Percentiles rank a stretch among this genome's conserved stretches.
Conservation (phyloP, 2,329 filamentous ascomycete genomes). For the Massarina eburnea region DNA sequence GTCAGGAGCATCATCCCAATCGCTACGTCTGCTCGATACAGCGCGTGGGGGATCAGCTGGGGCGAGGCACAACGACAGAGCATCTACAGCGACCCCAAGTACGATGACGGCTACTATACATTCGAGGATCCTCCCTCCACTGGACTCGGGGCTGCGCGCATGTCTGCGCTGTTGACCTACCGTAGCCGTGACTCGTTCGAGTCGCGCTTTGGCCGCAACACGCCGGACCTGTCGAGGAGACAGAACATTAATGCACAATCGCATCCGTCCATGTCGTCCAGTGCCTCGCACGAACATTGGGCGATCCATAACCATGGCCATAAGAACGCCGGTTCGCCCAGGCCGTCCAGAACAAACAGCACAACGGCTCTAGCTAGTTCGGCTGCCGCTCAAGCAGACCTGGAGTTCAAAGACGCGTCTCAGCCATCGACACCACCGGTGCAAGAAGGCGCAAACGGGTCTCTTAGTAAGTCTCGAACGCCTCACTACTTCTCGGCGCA, state of each 20-base stretch:
- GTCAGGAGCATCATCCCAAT: slow-evolving; percentile 80
- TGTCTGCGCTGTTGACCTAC: slow-evolving; percentile 95
- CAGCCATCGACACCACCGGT: slow-evolving; percentile 30
- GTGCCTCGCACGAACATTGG: slow-evolving; percentile 49
- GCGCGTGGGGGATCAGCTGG: slow-evolving; percentile 90
- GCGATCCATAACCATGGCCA: slow-evolving; percentile 57
- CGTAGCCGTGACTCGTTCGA: slow-evolving; percentile 97
- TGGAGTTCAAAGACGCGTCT: slow-evolving; percentile 51
- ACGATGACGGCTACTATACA: slow-evolving; percentile 92
- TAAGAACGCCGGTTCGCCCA: slow-evolving; percentile 50
- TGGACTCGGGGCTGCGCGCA: slow-evolving; percentile 89
- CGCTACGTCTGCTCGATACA: slow-evolving; percentile 80
- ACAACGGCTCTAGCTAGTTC: slow-evolving; percentile 23
- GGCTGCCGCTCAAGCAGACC: slow-evolving; percentile 39
- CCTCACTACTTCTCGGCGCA: slow-evolving; percentile 96
- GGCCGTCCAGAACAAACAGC: slow-evolving; percentile 42
- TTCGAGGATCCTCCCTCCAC: slow-evolving; percentile 84
- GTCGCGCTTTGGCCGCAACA: slow-evolving; percentile 90
- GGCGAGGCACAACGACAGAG: slow-evolving; percentile 85
- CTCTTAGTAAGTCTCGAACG: slow-evolving; percentile 44
- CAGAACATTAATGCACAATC: slow-evolving; percentile 77
- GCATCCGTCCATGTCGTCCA: slow-evolving; percentile 46
- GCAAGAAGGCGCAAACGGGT: slow-evolving; percentile 17
- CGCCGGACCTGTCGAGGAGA: slow-evolving; percentile 77
- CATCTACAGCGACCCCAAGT: slow-evolving; percentile 98